Evolutionary conservation across 495 filamentous ascomycete species (phyloP).

Genomic region (Aspergillus asperescens): DNA sequence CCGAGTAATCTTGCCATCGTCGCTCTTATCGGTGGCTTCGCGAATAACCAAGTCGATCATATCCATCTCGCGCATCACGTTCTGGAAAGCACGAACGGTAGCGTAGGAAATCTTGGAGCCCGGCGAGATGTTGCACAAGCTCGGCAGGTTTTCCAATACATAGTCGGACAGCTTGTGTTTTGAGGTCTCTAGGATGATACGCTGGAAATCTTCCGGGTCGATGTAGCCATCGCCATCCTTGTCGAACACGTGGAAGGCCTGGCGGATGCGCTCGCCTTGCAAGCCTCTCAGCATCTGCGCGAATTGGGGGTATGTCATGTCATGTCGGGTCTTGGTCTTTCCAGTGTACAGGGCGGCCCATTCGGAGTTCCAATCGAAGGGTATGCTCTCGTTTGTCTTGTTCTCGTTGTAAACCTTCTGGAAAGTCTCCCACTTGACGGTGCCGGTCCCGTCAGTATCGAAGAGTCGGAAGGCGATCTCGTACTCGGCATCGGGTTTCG

Average conservation of each 20-base stretch:
- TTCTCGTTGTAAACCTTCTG: constrained; percentile 71
- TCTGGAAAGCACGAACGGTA: constrained; percentile 95
- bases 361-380: constrained; percentile 94
- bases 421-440: constrained; percentile 83
- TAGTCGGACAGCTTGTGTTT: constrained; percentile 96
- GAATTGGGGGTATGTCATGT: constrained; percentile 94
- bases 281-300: constrained; percentile 95
- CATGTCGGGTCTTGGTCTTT: constrained; percentile 72
- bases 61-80: constrained; percentile 95
- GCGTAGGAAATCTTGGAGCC: constrained; percentile 95
- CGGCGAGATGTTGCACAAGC: constrained; percentile 89
- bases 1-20: constrained; percentile 87
- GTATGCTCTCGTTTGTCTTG: constrained; percentile 73
- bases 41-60: constrained; percentile 87
- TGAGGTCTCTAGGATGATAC: constrained; percentile 90
- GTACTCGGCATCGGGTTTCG: constrained; percentile 95
- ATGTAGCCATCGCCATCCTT: constrained; percentile 96
- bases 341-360: constrained; percentile 96
- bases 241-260: constrained; percentile 90
- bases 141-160: constrained; percentile 85
- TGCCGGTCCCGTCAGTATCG: constrained; percentile 73
- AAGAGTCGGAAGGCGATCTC: constrained; percentile 98
- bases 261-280: constrained; percentile 90
- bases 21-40: constrained; percentile 75
- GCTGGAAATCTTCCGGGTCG: constrained; percentile 90